phyloP scores from a whole-genome alignment of 805 yeast species.

The Lipomyces anomalus region DNA sequence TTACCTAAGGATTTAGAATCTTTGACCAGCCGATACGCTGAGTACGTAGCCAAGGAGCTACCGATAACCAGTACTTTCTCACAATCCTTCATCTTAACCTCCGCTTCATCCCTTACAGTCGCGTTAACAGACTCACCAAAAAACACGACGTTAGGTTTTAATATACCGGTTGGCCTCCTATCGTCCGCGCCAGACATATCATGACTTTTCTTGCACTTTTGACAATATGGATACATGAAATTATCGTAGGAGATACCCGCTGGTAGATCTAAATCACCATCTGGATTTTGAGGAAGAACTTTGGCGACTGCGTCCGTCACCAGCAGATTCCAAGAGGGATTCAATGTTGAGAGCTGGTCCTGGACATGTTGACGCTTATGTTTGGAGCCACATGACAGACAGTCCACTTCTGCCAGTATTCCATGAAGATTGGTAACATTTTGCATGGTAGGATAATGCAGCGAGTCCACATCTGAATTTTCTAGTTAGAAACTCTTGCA shows the following conservation, averaged over 20 bases:
- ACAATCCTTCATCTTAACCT: slow-evolving; percentile 14
- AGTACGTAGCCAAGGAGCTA: slow-evolving; percentile 28
- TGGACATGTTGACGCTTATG: slow-evolving; percentile 20
- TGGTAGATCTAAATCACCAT: slow-evolving; percentile 28
- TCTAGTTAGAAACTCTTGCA: neutral
- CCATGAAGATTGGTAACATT: slow-evolving; percentile 29
- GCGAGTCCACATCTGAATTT: slow-evolving; percentile 25
- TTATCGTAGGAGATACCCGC: slow-evolving; percentile 17
- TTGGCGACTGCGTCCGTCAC: slow-evolving; percentile 12
- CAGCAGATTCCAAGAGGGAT: slow-evolving; percentile 26
- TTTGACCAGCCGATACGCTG: slow-evolving; percentile 27
- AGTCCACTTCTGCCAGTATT: slow-evolving; percentile 22
- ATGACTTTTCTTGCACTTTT: slow-evolving; percentile 18
- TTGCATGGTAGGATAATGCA: slow-evolving; percentile 23
- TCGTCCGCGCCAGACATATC: slow-evolving; percentile 20
- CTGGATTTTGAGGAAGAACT: slow-evolving; percentile 23
- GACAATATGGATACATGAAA: slow-evolving; percentile 28
- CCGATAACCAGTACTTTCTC: slow-evolving; percentile 26
- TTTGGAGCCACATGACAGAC: slow-evolving; percentile 25
- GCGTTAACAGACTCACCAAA: slow-evolving; percentile 28
- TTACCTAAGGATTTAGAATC: slow-evolving; percentile 23
- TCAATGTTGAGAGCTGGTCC: slow-evolving; percentile 13
- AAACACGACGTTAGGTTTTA: slow-evolving; percentile 28
- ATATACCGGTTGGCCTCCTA: slow-evolving; percentile 23
- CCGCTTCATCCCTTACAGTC: slow-evolving; percentile 18